Evolutionary conservation across 257 asterid species (phyloP), one percentile per base, ranked within the genome.

Genomic region (Paulownia fortunei): DNA sequence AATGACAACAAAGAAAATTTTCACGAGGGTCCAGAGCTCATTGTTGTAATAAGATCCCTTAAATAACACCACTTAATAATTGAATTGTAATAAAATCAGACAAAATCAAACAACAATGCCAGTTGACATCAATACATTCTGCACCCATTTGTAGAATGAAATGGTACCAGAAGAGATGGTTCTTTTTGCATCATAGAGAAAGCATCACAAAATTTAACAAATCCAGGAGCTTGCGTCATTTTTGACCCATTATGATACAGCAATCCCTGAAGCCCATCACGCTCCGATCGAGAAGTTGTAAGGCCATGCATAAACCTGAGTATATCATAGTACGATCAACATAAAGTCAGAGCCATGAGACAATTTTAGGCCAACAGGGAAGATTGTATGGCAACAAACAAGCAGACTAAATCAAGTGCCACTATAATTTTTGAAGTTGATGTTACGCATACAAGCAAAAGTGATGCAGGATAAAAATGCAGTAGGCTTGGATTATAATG

Each of bases 101-200:
- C n/a, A n/a, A 44, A 3, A 18, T 5, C 42, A 10, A 39, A 70
- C 5, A 26, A 74, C 0, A 23, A 13, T 32, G 24, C 23, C 18
- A 52, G 42, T 32, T 12, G 21, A 0, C 24, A 15, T 42, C 7
- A n/a, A 39, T 11, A 10, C 21, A 62, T 8, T 61, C 41, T 39
- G 72, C 23, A 62, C 44, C 10, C 11, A 36, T 46, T 19, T 21
- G 44, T 60, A 10, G 0, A 54, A 36, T 9, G 13, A 44, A 71
- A 72, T 5, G 72, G 19, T 10, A 92, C 97, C 92, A 76, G 84
- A 64, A 87, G 58, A 42, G 90, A 72, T 55, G 88, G 92, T 18
- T 90, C 92, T 23, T 55, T 76, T 66, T 86, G 86, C 81, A 92
- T 86, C 94, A 82, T 79, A 47, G 61, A 36, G 51, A 83, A 84